Percentiles rank a stretch among this genome's conserved stretches.
These are phyloP conservation scores for Poa annua DNA, from an alignment of 176 grass and related monocot genomes.

Conservation along the genomic window DNA sequence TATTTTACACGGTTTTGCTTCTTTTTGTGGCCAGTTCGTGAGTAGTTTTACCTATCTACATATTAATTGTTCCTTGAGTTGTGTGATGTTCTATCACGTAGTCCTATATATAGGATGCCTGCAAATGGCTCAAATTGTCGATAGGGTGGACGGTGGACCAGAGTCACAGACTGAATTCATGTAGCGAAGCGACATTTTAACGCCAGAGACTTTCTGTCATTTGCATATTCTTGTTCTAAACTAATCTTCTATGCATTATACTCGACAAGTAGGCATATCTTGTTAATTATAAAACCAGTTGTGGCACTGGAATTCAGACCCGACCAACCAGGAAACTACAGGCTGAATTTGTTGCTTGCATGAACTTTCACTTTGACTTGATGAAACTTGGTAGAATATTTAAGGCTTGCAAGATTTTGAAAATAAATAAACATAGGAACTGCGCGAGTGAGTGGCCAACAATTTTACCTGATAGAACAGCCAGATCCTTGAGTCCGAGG, in stretches of 20 bases:
- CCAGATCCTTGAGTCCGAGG: slow-evolving; percentile 71
- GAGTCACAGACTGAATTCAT: no score
- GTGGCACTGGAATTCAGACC: background rate
- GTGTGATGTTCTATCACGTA: no score
- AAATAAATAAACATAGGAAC: background rate
- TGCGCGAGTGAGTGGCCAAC: background rate
- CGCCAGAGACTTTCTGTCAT: background rate
- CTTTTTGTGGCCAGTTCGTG: no score
- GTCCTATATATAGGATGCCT: no score
- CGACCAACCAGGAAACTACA: background rate
- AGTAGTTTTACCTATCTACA: no score
- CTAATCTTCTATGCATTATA: background rate
- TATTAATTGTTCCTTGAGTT: no score
- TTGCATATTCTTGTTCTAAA: background rate
- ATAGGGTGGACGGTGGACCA: no score
- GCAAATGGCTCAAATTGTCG: no score
- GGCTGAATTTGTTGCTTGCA: background rate
- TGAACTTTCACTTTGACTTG: background rate
- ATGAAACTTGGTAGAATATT: background rate
- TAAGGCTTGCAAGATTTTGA: background rate
- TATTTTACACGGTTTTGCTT: background rate
- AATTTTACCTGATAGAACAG: slow-evolving; percentile 68
- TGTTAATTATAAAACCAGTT: background rate
- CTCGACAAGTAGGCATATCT: no score
- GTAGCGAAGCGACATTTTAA: background rate